A percentile compares a stretch with the other conserved stretches of the same genome.
phyloP scores from a whole-genome alignment of 176 grass and related monocot genomes.

The Rhynchospora tenuis region DNA sequence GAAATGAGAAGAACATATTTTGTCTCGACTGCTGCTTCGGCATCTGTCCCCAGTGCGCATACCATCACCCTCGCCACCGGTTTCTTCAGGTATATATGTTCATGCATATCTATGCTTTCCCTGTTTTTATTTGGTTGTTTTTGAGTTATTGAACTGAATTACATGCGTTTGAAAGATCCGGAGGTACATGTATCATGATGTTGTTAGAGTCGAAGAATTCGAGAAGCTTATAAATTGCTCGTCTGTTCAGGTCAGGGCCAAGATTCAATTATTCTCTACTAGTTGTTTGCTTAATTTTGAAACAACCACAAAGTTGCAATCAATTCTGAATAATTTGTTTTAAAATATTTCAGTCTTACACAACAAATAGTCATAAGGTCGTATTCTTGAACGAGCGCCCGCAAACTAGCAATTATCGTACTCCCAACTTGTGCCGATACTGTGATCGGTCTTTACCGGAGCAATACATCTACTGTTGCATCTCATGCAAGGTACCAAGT shows the following conservation, averaged over 20 bases:
- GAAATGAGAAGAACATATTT: constrained; percentile 99
- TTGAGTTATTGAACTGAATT: background rate
- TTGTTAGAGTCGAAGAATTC: constrained; percentile 80
- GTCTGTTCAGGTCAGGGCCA: constrained; percentile 58
- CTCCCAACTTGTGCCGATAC: constrained; percentile 29
- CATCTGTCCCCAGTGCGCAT: constrained; percentile 79
- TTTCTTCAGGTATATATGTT: constrained; percentile 54
- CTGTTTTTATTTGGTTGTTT: background rate
- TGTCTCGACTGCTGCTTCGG: constrained; percentile 86
- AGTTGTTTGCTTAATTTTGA: background rate
- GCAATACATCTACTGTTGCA: constrained; percentile 37
- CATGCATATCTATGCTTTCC: background rate
- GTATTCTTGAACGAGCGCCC: constrained; percentile 39
- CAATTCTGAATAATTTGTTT: background rate
- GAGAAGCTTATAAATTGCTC: constrained; percentile 93
- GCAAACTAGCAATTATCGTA: constrained; percentile 32
- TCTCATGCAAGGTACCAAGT: constrained; percentile 39
- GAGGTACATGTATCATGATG: constrained; percentile 95
- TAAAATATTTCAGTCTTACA: constrained; percentile 31
- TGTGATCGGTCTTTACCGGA: constrained; percentile 38
- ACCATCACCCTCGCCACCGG: constrained; percentile 52
- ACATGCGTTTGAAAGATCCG: constrained; percentile 38
- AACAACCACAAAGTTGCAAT: background rate
- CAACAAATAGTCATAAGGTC: constrained; percentile 42
- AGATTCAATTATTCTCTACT: background rate